Base-by-base conservation (phyloP, 768 basidiomycete species). In the Naganishia kalamii region DNA sequence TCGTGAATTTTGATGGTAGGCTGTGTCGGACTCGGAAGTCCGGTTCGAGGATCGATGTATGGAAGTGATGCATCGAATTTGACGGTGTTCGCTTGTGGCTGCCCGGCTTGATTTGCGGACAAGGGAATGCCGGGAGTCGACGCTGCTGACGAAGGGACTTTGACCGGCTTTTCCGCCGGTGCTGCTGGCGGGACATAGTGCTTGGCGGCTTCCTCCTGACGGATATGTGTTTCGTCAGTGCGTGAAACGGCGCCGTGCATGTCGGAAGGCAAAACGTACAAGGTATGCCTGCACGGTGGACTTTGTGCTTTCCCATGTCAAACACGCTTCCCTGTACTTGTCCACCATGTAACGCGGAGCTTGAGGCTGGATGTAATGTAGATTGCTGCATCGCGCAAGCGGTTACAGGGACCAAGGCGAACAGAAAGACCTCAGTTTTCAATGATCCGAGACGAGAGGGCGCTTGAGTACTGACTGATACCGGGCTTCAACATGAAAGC, bases 401-500 rank as follows among this genome's bases (percentile, higher is more conserved):
- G 37, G 21, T 7, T 13, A 23, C n/a, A 49, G 48, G 27, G 32
- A 17, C 2, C 4, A 27, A 29, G 27, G 3, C 5, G 27, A n/a
- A 8, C 8, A 47, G 15, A 7, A 10, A 19, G 10, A 10, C 11
- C 19, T 41, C 40, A 41, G 19, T 10, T 10, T 19, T 10, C 40
- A 10, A 41, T 41, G 19, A 47, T 21, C 17, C 37, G 37, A n/a
- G 46, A 47, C n/a, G 17, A n/a, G 32, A 51, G 19, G 50, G 35
- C 2, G 51, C 5, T 11, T 21, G 19, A 52, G 3, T 11, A 51
- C 50, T 51, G 19, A 57, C 54, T 57, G 54, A 23, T 63, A 49
- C 30, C 62, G 44, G 8, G 48, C 37, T 48, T 63, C 62, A 8
- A 63, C 48, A 23, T 63, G 62, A 27, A 63, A 63, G 3, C 62